phyloP scores from a whole-genome alignment of 805 yeast genomes.

The Myxozyma monticola region DNA sequence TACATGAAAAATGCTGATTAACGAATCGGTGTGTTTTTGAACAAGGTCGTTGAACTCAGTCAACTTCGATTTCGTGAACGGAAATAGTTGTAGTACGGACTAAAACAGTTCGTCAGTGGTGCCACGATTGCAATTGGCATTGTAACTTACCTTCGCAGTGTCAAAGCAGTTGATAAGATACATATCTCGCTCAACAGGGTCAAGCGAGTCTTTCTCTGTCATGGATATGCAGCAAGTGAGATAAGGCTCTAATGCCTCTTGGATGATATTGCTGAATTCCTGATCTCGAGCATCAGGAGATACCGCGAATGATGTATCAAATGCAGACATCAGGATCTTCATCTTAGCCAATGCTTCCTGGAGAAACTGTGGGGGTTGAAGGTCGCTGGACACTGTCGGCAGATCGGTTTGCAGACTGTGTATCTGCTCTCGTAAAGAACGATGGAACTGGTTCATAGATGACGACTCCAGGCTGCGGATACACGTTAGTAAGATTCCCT shows the following conservation, averaged over 20 bases:
- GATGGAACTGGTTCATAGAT: slow-evolving; percentile 45
- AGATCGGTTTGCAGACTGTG: slow-evolving; percentile 38
- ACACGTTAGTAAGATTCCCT: slow-evolving; percentile 26
- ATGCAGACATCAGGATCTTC: slow-evolving; percentile 55
- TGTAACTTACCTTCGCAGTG: slow-evolving; percentile 35
- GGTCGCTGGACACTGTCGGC: slow-evolving; percentile 49
- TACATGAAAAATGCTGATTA: slow-evolving; percentile 13
- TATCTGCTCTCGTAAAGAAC: slow-evolving; percentile 44
- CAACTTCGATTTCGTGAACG: slow-evolving; percentile 22
- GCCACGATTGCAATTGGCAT: slow-evolving; percentile 25
- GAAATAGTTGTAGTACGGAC: slow-evolving; percentile 19
- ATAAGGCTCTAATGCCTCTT: slow-evolving; percentile 39
- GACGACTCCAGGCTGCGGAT: slow-evolving; percentile 35
- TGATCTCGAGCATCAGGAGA: slow-evolving; percentile 23
- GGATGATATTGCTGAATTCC: slow-evolving; percentile 33
- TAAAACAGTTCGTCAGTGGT: slow-evolving; percentile 1
- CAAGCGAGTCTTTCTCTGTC: slow-evolving; percentile 27
- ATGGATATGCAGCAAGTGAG: slow-evolving; percentile 36
- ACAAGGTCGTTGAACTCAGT: slow-evolving; percentile 10
- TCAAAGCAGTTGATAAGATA: slow-evolving; percentile 42
- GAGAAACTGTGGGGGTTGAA: slow-evolving; percentile 84
- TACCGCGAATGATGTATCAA: slow-evolving; percentile 38
- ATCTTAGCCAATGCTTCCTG: slow-evolving; percentile 63
- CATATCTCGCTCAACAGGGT: slow-evolving; percentile 38
- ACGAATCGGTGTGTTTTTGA: neutral